Percentiles rank a stretch among this genome's conserved stretches.
These are phyloP conservation scores for Sparassis latifolia DNA, from an alignment of 1,284 basidiomycete genomes.

Conservation along the genomic window DNA sequence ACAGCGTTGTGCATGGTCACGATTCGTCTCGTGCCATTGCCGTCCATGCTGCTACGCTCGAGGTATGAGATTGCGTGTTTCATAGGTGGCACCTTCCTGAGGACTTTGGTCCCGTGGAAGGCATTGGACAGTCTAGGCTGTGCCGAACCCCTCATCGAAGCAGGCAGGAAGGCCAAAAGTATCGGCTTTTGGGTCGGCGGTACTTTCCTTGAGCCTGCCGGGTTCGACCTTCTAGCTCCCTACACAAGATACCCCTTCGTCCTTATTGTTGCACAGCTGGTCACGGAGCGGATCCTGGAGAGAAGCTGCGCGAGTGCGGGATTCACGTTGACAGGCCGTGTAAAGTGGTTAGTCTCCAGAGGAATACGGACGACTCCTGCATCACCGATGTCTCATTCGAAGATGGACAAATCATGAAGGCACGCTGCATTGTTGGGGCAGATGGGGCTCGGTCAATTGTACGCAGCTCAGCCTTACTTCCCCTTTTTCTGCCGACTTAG, in stretches of 20 bases:
- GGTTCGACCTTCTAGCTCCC: conserved; percentile 25
- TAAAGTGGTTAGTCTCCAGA: conserved; percentile 25
- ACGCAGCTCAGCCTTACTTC: conserved; percentile 15
- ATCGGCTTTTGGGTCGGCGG: conserved; percentile 28
- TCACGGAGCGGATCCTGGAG: conserved; percentile 39
- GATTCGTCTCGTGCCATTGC: conserved; percentile 24
- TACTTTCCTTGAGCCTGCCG: conserved; percentile 19
- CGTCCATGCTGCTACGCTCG: conserved; percentile 26
- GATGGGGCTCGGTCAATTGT: conserved; percentile 51
- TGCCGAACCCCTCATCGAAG: conserved; percentile 32
- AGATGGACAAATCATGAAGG: conserved; percentile 36
- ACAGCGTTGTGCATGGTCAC: conserved; percentile 25
- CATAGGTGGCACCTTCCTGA: neutral
- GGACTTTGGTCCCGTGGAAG: conserved; percentile 18
- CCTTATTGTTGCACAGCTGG: conserved; percentile 38
- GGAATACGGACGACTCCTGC: conserved; percentile 9
- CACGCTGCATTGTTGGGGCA: conserved; percentile 48
- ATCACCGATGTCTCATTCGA: conserved; percentile 42
- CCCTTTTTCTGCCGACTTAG: neutral
- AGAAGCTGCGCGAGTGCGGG: conserved; percentile 27
- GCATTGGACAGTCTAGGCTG: conserved; percentile 41
- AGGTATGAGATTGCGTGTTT: conserved; percentile 14
- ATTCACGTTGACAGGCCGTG: conserved; percentile 31
- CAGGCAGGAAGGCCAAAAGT: conserved; percentile 28
- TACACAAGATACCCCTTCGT: conserved; percentile 42